Conservation (phyloP, 148 eudicot species). For the Chenopodium suecicum region DNA sequence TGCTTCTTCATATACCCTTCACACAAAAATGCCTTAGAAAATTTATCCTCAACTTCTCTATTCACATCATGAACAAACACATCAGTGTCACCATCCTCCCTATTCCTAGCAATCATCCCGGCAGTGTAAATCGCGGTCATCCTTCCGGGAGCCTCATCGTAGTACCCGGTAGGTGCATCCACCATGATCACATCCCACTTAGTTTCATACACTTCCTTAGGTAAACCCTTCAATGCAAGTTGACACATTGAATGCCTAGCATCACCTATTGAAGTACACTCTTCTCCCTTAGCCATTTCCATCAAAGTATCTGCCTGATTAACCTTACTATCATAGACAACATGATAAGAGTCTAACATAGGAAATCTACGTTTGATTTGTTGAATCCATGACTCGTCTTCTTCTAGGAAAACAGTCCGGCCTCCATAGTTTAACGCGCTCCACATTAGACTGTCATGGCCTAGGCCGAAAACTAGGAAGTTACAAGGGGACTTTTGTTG, state of each 20-base stretch:
- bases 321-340: constrained; percentile 61
- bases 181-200: constrained; percentile 97
- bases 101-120: constrained; percentile 88
- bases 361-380: constrained; percentile 53
- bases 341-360: constrained; percentile 57
- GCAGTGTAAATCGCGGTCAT: constrained; percentile 96
- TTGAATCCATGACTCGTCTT: constrained; percentile 67
- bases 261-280: constrained; percentile 47
- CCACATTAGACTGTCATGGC: constrained; percentile 91
- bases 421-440: constrained; percentile 72
- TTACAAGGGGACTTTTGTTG: constrained; percentile 68
- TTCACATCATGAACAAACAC: constrained; percentile 98
- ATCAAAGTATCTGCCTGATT: constrained; percentile 54
- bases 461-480: constrained; percentile 84
- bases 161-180: constrained; percentile 96
- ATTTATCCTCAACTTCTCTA: constrained; percentile 83
- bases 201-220: constrained; percentile 62
- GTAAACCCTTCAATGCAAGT: constrained; percentile 72
- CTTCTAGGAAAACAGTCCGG: constrained; percentile 77
- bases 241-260: constrained; percentile 76
- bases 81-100: constrained; percentile 59
- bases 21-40: constrained; percentile 74
- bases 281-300: constrained; percentile 37
- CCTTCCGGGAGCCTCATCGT: constrained; percentile 90
- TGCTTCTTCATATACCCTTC: constrained; percentile 86